A percentile compares a stretch with the other conserved stretches of the same genome.
Conservation (phyloP, 768 basidiomycete genomes). For the Lentinula aciculospora region DNA sequence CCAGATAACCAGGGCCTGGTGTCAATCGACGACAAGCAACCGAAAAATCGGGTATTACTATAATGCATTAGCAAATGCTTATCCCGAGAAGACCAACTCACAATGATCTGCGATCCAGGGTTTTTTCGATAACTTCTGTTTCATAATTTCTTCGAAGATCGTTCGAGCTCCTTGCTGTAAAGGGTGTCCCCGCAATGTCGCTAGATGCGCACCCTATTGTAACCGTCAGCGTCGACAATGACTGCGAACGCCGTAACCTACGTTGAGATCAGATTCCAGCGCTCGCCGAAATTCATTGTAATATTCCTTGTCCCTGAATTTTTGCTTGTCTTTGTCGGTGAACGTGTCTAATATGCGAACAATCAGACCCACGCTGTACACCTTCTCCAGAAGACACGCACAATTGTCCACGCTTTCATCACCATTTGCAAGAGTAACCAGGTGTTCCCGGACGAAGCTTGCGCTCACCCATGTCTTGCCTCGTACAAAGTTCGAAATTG, state of each 20-base stretch:
- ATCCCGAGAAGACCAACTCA: conserved; percentile 17
- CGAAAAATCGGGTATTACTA: conserved; percentile 56
- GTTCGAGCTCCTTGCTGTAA: conserved; percentile 29
- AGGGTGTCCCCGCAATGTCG: conserved; percentile 33
- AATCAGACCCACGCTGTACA: background rate
- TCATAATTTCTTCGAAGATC: conserved; percentile 40
- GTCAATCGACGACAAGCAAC: conserved; percentile 61
- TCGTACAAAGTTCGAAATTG: conserved; percentile 50
- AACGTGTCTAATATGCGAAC: conserved; percentile 31
- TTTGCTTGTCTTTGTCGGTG: conserved; percentile 43
- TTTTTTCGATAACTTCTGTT: conserved; percentile 44
- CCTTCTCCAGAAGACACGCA: conserved; percentile 13
- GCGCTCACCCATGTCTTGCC: conserved; percentile 54
- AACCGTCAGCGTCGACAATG: background rate
- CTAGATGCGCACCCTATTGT: conserved; percentile 31
- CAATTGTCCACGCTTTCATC: conserved; percentile 34
- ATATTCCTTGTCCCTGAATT: conserved; percentile 40
- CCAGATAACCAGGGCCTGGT: conserved; percentile 63
- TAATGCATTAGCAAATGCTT: background rate
- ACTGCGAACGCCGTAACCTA: conserved; percentile 16
- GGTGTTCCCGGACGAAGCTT: conserved; percentile 34
- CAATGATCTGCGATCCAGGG: conserved; percentile 57
- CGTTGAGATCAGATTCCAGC: conserved; percentile 46
- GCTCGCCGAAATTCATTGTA: conserved; percentile 43
- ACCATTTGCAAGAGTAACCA: conserved; percentile 33